Evolutionary conservation across 2,329 filamentous ascomycete species (phyloP).

Genomic region (Colletotrichum euphorbiae): DNA sequence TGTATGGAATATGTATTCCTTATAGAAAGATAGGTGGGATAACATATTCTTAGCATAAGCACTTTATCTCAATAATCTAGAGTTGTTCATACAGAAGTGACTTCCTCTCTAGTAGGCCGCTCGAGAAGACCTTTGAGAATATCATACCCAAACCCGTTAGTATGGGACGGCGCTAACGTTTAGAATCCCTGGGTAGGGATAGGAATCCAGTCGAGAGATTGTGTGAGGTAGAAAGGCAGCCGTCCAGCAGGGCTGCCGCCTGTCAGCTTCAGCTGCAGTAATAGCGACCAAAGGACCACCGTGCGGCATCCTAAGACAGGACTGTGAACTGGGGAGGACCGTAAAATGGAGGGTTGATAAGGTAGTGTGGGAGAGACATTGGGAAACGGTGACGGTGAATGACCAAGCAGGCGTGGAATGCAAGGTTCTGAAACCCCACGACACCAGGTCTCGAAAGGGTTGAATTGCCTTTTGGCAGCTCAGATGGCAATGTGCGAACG

Average conservation of each 20-base stretch:
- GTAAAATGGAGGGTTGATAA: not conserved
- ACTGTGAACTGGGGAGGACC: conserved; percentile 1
- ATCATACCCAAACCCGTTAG: no score
- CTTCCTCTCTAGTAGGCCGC: no score
- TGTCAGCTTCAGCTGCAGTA: not conserved
- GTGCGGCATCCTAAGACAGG: not conserved
- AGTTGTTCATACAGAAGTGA: no score
- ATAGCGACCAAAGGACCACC: not conserved
- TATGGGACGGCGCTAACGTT: no score
- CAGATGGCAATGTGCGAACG: conserved; percentile 4
- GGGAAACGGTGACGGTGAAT: conserved; percentile 2
- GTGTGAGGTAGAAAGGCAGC: conserved; percentile 21
- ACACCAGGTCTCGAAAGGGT: not conserved
- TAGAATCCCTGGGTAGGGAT: no score
- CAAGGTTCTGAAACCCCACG: no score
- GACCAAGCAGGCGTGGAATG: not conserved
- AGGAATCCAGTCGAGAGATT: conserved; percentile 33
- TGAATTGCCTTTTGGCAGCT: not conserved
- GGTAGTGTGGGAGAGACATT: not conserved
- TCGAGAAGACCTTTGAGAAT: no score
- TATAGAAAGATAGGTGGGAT: no score
- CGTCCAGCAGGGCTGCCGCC: not conserved
- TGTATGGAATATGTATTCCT: no score
- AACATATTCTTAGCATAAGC: no score
- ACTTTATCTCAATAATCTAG: no score